These are phyloP conservation scores for Nosema muscidifuracis DNA, from an alignment of 371 early-diverging fungal genomes.

Conservation along the genomic window DNA sequence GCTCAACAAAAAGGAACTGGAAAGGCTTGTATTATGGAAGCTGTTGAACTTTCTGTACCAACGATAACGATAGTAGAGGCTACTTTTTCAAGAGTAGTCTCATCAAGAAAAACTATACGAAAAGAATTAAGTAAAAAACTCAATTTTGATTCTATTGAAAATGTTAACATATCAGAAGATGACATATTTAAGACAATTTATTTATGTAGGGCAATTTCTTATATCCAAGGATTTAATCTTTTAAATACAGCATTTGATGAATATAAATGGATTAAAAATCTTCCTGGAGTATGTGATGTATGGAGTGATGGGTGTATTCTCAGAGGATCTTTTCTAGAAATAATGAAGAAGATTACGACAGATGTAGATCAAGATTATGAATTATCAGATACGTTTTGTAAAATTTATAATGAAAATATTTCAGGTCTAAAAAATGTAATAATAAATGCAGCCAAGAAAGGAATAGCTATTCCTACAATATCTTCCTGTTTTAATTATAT, in stretches of 20 bases:
- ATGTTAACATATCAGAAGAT: constrained; percentile 67
- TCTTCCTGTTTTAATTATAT: constrained; percentile 79
- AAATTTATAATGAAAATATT: constrained; percentile 68
- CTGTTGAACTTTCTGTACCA: constrained; percentile 81
- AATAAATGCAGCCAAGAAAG: constrained; percentile 70
- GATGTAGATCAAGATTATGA: constrained; percentile 27
- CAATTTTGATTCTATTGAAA: neutral
- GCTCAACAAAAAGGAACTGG: constrained; percentile 97
- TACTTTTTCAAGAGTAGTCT: constrained; percentile 87
- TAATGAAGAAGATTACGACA: constrained; percentile 9
- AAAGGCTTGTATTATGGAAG: constrained; percentile 87
- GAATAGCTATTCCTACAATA: constrained; percentile 81
- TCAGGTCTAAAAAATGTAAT: constrained; percentile 78
- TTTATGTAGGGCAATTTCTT: constrained; percentile 88
- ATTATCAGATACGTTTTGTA: constrained; percentile 10
- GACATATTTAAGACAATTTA: constrained; percentile 76
- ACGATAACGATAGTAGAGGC: constrained; percentile 91
- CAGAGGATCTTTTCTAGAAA: constrained; percentile 64
- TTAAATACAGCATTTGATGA: constrained; percentile 83
- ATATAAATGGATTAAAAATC: constrained; percentile 83
- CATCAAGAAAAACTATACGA: constrained; percentile 84
- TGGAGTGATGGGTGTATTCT: constrained; percentile 99
- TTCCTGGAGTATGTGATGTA: constrained; percentile 85
- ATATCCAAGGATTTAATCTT: constrained; percentile 96
- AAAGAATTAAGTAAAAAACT: constrained; percentile 71